These are phyloP conservation scores for Bacidia gigantensis DNA, from an alignment of 495 filamentous ascomycete genomes.

Conservation along the genomic window DNA sequence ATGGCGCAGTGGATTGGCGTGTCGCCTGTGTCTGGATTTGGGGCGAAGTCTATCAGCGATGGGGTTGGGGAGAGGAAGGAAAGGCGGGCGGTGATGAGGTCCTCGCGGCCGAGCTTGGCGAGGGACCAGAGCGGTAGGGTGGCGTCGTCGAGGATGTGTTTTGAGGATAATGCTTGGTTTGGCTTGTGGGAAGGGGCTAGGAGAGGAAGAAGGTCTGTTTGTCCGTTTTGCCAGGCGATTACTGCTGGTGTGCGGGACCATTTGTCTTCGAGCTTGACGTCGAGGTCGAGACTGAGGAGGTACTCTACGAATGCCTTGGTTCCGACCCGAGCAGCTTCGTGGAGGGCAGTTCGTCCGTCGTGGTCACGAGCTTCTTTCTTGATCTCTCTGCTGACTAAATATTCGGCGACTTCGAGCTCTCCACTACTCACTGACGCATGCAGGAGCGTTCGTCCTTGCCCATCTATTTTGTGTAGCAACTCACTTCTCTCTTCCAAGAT, in stretches of 20 bases:
- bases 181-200: background rate
- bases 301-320: slow-evolving; percentile 1
- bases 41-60: background rate
- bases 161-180: background rate
- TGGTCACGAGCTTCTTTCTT: slow-evolving; percentile 5
- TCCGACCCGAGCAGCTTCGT: slow-evolving; percentile 11
- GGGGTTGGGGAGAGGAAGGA: background rate
- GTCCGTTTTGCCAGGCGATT: slow-evolving; percentile 15
- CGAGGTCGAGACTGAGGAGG: slow-evolving; percentile 6
- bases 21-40: slow-evolving; percentile 12
- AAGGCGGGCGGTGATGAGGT: background rate
- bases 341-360: slow-evolving; percentile 11
- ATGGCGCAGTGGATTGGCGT: slow-evolving; percentile 11
- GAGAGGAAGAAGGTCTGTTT: background rate
- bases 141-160: background rate
- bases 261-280: background rate
- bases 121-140: slow-evolving; percentile 12
- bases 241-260: slow-evolving; percentile 8
- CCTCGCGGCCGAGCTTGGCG: slow-evolving; percentile 1
- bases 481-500: background rate
- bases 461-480: background rate
- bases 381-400: slow-evolving; percentile 5
- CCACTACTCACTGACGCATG: slow-evolving; percentile 12
- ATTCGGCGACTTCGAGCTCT: slow-evolving; percentile 8
- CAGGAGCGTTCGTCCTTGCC: slow-evolving; percentile 9